These are phyloP conservation scores for Saccharomyces hybrid DNA, from an alignment of 1,139 yeast genomes.

Conservation along the genomic window DNA sequence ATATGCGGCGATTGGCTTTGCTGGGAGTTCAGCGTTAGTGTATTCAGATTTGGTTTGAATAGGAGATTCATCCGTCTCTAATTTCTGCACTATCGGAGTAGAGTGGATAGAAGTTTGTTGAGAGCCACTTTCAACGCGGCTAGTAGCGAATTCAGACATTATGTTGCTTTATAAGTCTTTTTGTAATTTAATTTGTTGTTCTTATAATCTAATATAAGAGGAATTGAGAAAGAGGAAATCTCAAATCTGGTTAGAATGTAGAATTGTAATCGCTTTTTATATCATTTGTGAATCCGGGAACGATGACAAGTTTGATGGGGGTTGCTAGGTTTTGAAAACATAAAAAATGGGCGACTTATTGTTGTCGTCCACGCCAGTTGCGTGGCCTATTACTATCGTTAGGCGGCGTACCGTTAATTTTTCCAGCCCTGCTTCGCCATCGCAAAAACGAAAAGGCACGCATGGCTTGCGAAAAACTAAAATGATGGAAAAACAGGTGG, in stretches of 20 bases:
- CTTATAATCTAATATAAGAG: neutral
- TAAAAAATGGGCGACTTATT: neutral
- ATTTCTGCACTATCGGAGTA: neutral
- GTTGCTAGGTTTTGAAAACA: neutral
- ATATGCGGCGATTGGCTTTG: slow-evolving; percentile 35
- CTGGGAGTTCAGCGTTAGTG: slow-evolving; percentile 22
- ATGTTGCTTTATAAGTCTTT: neutral
- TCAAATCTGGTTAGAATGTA: neutral
- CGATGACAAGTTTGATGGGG: neutral
- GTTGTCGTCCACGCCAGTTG: neutral
- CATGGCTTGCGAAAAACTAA: neutral
- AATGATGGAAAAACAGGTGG: neutral
- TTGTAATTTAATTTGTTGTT: neutral
- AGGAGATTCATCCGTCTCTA: neutral
- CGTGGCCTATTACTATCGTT: neutral
- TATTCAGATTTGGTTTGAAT: neutral
- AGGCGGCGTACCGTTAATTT: neutral
- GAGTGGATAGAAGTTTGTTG: neutral
- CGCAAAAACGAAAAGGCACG: neutral
- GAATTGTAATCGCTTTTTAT: neutral
- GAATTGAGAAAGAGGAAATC: neutral
- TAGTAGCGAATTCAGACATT: neutral
- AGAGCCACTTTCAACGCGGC: neutral
- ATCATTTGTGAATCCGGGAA: neutral
- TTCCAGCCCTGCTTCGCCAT: neutral